Evolutionary conservation across 2,329 filamentous ascomycete species (phyloP).

Genomic region (Aphanocladium album): DNA sequence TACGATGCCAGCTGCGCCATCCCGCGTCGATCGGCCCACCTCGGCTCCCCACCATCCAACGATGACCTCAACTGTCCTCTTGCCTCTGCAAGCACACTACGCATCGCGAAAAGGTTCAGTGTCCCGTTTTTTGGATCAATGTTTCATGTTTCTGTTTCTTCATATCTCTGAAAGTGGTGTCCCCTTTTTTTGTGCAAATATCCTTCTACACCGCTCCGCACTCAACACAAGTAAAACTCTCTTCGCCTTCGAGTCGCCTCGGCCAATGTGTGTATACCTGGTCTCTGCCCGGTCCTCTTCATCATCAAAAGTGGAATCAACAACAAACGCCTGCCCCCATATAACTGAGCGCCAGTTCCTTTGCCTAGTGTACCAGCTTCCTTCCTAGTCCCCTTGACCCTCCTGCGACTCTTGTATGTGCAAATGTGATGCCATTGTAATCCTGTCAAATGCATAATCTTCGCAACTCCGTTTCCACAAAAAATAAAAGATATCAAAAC

Average conservation of each 20-base stretch:
- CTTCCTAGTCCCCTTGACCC: neutral
- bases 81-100: neutral
- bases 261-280: neutral
- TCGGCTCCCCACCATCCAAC: neutral
- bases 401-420: slow-evolving; percentile 7
- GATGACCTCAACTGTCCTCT: neutral
- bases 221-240: neutral
- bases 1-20: slow-evolving; percentile 4
- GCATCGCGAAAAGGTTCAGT: too few relatives aligned
- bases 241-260: slow-evolving; percentile 3
- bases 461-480: slow-evolving; percentile 11
- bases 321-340: slow-evolving; percentile 10
- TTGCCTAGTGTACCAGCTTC: slow-evolving; percentile 2
- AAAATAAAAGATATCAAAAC: slow-evolving; percentile 10
- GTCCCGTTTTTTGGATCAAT: slow-evolving; percentile 9
- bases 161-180: slow-evolving; percentile 8
- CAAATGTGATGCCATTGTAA: slow-evolving; percentile 4
- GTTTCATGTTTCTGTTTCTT: slow-evolving; percentile 14
- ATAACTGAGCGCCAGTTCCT: slow-evolving; percentile 10
- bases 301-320: slow-evolving; percentile 3
- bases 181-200: slow-evolving; percentile 9
- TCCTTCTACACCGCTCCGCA: slow-evolving; percentile 9
- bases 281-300: neutral
- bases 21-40: neutral
- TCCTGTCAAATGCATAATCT: slow-evolving; percentile 11